Base-by-base conservation (phyloP, 108 stramenopile genomes). In the Cyclotella baltica region DNA sequence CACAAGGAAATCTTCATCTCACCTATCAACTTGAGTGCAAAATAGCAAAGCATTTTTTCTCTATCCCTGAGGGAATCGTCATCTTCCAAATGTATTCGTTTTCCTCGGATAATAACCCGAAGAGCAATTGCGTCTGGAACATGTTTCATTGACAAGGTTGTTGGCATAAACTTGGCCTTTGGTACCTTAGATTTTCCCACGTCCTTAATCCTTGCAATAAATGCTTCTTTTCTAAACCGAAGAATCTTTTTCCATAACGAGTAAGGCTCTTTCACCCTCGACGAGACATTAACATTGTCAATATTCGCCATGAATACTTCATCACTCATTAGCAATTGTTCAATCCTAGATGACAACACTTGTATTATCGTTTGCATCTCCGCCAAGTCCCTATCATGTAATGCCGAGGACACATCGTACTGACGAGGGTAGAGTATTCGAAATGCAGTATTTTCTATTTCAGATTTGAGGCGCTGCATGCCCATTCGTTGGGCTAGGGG, bases 251-350 rank as follows among this genome's bases (percentile, higher is more conserved):
- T 79, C 90, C 93, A 94, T 22, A 94, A 76, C 4, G 88, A 89
- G 66, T 87, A 92, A 30, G 91, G 88, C 63, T 91, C 85, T 72
- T 94, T 94, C 13, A 94, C 88, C 23, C 93, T 83, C 16, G 91
- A 86, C 2, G 63, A 68, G 0, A 93, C 85, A 33, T 70, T 59
- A 6, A 94, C 53, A 57, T 86, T 69, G 33, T 86, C 84, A 51
- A 90, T 33, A 46, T 89, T 80, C 20, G 51, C 71, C 61, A 85
- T 67, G 31, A 93, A 75, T 37, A 76, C 46, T 2, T 47, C 72
- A 76, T 94, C 90, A 38, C 81, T 80, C 16, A 35, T 36, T 6
- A 94, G 63, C n/a, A 89, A 37, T 51, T 83, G 79, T 50, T 79
- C 69, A 40, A 92, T 85, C 47, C 86, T 72, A 13, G 80, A 72